phyloP scores from a whole-genome alignment of 2,329 filamentous ascomycete genomes.

The Tolypocladium ovalisporum region DNA sequence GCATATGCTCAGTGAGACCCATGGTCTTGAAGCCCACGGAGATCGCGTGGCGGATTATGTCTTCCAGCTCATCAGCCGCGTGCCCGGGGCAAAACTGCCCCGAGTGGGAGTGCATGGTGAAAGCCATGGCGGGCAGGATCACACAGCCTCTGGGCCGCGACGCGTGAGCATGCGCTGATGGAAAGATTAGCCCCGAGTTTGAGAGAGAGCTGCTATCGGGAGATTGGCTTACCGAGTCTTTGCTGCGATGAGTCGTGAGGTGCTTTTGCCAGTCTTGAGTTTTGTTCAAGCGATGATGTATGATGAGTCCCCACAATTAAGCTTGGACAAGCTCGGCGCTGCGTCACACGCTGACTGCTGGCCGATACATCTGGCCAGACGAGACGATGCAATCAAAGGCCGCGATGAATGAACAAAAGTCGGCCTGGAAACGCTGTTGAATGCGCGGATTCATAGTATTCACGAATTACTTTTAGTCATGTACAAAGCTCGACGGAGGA shows the following conservation, averaged over 20 bases:
- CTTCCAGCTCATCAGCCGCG: constrained; percentile 74
- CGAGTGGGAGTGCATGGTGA: constrained; percentile 96
- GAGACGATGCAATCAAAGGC: neutral
- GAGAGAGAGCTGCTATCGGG: too few relatives aligned
- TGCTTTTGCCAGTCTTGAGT: neutral
- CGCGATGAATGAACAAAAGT: neutral
- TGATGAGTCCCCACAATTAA: neutral
- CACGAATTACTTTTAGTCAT: too few relatives aligned
- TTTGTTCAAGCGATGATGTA: neutral
- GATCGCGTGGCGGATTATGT: constrained; percentile 72
- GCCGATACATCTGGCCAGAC: neutral
- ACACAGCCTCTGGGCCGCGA: neutral
- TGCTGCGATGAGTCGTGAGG: neutral
- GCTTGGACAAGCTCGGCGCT: neutral
- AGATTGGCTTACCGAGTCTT: neutral
- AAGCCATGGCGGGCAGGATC: constrained; percentile 56
- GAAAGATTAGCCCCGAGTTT: neutral
- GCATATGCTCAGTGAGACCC: constrained; percentile 92
- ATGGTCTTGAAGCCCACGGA: constrained; percentile 69
- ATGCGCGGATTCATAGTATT: neutral
- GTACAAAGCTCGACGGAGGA: neutral
- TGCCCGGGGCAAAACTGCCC: constrained; percentile 93
- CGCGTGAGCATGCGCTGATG: neutral
- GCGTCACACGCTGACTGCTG: neutral
- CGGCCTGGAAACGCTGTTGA: neutral